These are phyloP conservation scores for Chaetomium olivaceum DNA, from an alignment of 2,329 filamentous ascomycete species.

Conservation along the genomic window DNA sequence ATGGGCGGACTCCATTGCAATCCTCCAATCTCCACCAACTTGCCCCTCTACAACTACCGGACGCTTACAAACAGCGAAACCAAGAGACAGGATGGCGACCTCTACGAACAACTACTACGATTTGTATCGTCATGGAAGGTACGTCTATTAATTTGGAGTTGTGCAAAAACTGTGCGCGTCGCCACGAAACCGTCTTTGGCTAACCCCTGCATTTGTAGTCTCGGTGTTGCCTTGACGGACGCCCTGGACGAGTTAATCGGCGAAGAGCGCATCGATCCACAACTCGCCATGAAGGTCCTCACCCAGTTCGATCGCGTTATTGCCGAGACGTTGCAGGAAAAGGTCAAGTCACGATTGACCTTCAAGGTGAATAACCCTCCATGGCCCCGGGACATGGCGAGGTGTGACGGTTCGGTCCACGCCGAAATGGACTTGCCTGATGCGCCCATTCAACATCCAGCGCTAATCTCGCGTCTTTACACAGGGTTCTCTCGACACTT, in stretches of 20 bases:
- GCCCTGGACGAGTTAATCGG: conserved; percentile 96
- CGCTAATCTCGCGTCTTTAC: conserved; percentile 12
- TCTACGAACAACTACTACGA: conserved; percentile 66
- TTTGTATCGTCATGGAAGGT: conserved; percentile 98
- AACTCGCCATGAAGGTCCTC: conserved; percentile 97
- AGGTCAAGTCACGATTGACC: conserved; percentile 84
- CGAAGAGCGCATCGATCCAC: conserved; percentile 91
- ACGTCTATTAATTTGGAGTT: conserved; percentile 41
- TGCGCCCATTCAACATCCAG: background rate
- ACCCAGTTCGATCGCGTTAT: conserved; percentile 93
- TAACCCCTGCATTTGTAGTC: conserved; percentile 59
- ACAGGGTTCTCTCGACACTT: conserved; percentile 89
- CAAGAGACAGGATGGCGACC: conserved; percentile 32
- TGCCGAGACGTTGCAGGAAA: conserved; percentile 85
- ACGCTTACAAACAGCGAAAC: conserved; percentile 18
- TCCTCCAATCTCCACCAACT: background rate
- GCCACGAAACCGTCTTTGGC: conserved; percentile 17
- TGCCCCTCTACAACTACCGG: conserved; percentile 17
- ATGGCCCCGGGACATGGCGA: background rate
- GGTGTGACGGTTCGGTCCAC: background rate
- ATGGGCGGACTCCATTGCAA: background rate
- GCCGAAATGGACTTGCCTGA: background rate
- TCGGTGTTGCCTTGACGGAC: conserved; percentile 90
- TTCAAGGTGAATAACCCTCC: conserved; percentile 74
- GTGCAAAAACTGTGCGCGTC: conserved; percentile 6